Percentiles rank a stretch among this genome's conserved stretches.
Evolutionary conservation across 2,329 filamentous ascomycete genomes (phyloP).

Genomic region (Calonectria montana): DNA sequence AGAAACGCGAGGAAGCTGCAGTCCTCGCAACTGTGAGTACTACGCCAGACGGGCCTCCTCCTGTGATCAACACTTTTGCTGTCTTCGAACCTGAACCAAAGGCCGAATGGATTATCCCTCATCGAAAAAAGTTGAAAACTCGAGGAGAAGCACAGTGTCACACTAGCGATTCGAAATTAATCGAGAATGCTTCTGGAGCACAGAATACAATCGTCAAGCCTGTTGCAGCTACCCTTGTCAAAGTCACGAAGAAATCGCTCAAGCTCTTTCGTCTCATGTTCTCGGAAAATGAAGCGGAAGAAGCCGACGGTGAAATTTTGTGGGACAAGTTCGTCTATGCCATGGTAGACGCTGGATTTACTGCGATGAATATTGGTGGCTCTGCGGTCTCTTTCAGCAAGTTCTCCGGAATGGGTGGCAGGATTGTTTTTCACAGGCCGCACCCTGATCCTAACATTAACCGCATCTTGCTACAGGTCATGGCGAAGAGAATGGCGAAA

Average conservation of each 20-base stretch:
- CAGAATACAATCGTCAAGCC: too few relatives aligned
- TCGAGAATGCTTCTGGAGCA: not conserved
- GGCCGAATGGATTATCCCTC: not conserved
- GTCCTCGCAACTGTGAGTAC: not conserved
- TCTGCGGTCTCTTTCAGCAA: constrained; percentile 13
- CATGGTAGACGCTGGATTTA: constrained; percentile 21
- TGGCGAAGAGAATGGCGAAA: constrained; percentile 12
- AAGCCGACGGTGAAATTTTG: not conserved
- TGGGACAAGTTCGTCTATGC: constrained; percentile 21
- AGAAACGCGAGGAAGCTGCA: not conserved
- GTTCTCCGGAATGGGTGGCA: not conserved
- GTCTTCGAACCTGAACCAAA: not conserved
- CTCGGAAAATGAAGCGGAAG: constrained; percentile 5
- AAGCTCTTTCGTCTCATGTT: constrained; percentile 18
- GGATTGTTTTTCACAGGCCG: constrained; percentile 21
- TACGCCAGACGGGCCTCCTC: not conserved
- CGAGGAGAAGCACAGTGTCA: not conserved
- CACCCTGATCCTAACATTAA: constrained; percentile 23
- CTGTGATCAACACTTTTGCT: not conserved
- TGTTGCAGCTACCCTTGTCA: not conserved
- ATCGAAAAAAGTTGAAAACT: not conserved
- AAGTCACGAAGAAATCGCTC: not conserved
- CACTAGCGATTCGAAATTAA: not conserved
- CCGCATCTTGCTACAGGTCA: constrained; percentile 6
- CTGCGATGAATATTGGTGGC: constrained; percentile 6